Percentiles rank a stretch among this genome's conserved stretches.
phyloP scores from a whole-genome alignment of 73 alveolate genomes.

The Tetrahymena borealis region DNA sequence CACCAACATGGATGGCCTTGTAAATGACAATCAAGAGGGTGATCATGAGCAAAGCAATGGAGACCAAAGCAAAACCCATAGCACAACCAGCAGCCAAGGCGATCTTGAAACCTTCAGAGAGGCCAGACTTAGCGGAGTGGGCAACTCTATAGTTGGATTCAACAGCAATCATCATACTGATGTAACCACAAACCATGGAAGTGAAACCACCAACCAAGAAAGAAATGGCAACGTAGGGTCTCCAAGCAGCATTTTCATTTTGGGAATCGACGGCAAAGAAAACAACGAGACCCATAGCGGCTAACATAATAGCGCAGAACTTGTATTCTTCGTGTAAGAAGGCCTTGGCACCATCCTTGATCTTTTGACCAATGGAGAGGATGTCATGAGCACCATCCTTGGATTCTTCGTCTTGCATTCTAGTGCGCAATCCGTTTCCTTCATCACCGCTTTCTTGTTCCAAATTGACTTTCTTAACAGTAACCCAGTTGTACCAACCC shows the following conservation, averaged over 20 bases:
- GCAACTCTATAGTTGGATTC: constrained; percentile 64
- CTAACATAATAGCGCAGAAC: constrained; percentile 51
- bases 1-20: constrained; percentile 39
- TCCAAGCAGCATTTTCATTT: constrained; percentile 29
- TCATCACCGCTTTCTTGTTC: neutral
- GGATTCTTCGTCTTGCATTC: constrained; percentile 27
- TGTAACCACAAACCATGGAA: constrained; percentile 73
- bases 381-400: constrained; percentile 14
- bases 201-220: constrained; percentile 74
- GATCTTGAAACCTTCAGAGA: constrained; percentile 55
- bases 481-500: constrained; percentile 27
- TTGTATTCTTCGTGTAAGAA: constrained; percentile 63
- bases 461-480: constrained; percentile 12
- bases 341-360: constrained; percentile 67
- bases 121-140: constrained; percentile 45
- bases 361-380: constrained; percentile 17
- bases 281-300: constrained; percentile 39
- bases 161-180: constrained; percentile 85
- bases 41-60: constrained; percentile 66
- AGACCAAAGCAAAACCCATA: constrained; percentile 78
- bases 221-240: constrained; percentile 53
- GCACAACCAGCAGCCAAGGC: constrained; percentile 88
- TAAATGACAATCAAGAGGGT: constrained; percentile 50
- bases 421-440: constrained; percentile 9
- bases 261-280: constrained; percentile 29